phyloP scores from a whole-genome alignment of 2,329 filamentous ascomycete genomes.

The Hortaea werneckii region DNA sequence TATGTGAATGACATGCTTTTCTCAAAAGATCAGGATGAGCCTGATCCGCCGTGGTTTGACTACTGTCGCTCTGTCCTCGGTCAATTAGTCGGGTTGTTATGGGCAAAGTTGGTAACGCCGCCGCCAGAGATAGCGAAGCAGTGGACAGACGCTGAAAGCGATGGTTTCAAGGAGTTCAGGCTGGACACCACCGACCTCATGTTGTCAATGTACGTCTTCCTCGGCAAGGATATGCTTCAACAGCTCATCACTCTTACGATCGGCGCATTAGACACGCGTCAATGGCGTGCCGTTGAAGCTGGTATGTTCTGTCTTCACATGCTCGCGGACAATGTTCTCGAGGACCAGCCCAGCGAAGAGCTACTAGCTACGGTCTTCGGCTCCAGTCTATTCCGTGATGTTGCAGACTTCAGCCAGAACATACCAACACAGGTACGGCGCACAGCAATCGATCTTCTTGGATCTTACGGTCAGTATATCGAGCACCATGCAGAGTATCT shows the following conservation, averaged over 20 bases:
- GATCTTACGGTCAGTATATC: slow-evolving; percentile 68
- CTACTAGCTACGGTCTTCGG: slow-evolving; percentile 53
- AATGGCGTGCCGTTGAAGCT: slow-evolving; percentile 44
- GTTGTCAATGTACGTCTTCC: slow-evolving; percentile 56
- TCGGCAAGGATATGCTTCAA: slow-evolving; percentile 36
- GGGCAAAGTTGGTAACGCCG: slow-evolving; percentile 42
- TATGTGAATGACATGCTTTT: slow-evolving; percentile 48
- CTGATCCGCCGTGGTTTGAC: slow-evolving; percentile 45
- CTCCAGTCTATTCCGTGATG: slow-evolving; percentile 47
- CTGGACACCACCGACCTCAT: slow-evolving; percentile 72
- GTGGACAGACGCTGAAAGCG: slow-evolving; percentile 58
- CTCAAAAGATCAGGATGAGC: slow-evolving; percentile 35
- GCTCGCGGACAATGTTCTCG: slow-evolving; percentile 55
- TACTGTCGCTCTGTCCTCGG: slow-evolving; percentile 50
- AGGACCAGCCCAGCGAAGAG: slow-evolving; percentile 48
- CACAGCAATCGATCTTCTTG: slow-evolving; percentile 59
- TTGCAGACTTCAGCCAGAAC: slow-evolving; percentile 32
- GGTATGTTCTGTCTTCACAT: slow-evolving; percentile 53
- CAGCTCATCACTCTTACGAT: slow-evolving; percentile 37
- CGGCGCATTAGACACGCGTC: slow-evolving; percentile 28
- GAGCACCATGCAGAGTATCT: slow-evolving; percentile 57
- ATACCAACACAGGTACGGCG: slow-evolving; percentile 56
- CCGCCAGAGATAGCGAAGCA: slow-evolving; percentile 42
- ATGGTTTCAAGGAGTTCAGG: slow-evolving; percentile 48
- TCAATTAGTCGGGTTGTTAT: slow-evolving; percentile 32